Percentiles rank a stretch among this genome's conserved stretches.
phyloP scores from a whole-genome alignment of 1,139 yeast species.

The Debaryomyces udenii region DNA sequence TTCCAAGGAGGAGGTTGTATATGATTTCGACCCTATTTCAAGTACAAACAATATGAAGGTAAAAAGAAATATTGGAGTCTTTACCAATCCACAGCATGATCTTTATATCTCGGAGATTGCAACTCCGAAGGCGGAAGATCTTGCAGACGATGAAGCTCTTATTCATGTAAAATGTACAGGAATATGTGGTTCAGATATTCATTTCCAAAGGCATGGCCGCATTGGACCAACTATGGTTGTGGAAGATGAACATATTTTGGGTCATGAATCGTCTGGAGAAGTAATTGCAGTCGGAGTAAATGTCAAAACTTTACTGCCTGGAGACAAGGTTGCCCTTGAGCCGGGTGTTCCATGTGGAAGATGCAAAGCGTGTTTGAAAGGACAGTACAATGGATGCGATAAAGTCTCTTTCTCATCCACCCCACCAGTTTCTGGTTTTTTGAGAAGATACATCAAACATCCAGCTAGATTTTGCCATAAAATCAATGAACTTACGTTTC shows the following conservation, averaged over 20 bases:
- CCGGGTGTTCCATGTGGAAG: slow-evolving; percentile 31
- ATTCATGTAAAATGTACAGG: slow-evolving; percentile 47
- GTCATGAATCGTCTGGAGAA: slow-evolving; percentile 31
- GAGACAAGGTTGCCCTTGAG: slow-evolving; percentile 32
- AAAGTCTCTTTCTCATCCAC: slow-evolving; percentile 27
- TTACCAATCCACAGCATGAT: slow-evolving; percentile 16
- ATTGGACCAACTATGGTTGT: slow-evolving; percentile 27
- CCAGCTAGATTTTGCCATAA: slow-evolving; percentile 24
- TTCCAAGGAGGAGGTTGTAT: neutral
- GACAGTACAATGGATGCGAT: slow-evolving; percentile 29
- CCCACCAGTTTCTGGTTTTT: slow-evolving; percentile 29
- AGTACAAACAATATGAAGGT: slow-evolving; percentile 1
- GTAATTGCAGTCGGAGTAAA: slow-evolving; percentile 25
- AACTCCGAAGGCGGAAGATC: slow-evolving; percentile 11
- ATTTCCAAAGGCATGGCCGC: slow-evolving; percentile 28
- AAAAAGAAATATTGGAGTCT: slow-evolving; percentile 14
- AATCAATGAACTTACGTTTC: slow-evolving; percentile 24
- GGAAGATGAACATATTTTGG: slow-evolving; percentile 23
- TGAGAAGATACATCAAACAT: slow-evolving; percentile 27
- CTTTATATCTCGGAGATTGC: slow-evolving; percentile 13
- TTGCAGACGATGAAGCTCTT: slow-evolving; percentile 14
- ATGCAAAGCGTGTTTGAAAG: slow-evolving; percentile 32
- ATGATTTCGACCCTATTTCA: neutral
- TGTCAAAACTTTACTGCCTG: slow-evolving; percentile 24
- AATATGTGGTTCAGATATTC: slow-evolving; percentile 35